Percentiles rank a stretch among this genome's conserved stretches.
These are phyloP conservation scores for Coniochaeta sp. DNA, from an alignment of 2,329 filamentous ascomycete species.

Conservation along the genomic window DNA sequence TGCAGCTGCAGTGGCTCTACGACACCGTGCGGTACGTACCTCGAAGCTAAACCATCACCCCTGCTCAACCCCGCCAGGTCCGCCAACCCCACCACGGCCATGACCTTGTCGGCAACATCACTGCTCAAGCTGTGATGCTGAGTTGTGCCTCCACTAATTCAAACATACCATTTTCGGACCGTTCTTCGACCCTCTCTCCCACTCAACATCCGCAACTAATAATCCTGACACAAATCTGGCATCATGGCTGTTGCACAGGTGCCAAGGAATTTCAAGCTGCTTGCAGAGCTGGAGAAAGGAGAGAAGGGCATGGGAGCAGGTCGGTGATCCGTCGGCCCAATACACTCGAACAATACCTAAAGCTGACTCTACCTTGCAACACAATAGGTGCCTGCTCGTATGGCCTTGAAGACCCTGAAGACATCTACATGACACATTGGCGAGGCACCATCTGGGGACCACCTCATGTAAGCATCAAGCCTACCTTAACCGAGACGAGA, in stretches of 20 bases:
- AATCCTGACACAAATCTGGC: background rate
- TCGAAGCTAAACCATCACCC: background rate
- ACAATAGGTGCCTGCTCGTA: conserved; percentile 86
- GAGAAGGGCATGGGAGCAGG: conserved; percentile 94
- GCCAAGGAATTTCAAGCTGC: conserved; percentile 89
- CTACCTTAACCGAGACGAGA: background rate
- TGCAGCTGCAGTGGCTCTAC: background rate
- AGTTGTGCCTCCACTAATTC: background rate
- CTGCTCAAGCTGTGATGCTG: background rate
- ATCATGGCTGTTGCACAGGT: conserved; percentile 47
- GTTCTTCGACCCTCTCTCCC: background rate
- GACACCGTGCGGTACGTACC: background rate
- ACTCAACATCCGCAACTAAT: background rate
- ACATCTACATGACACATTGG: conserved; percentile 97
- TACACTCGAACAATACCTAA: background rate
- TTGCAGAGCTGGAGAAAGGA: conserved; percentile 97
- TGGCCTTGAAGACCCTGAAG: conserved; percentile 86
- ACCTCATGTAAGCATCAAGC: conserved; percentile 65
- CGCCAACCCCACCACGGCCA: background rate
- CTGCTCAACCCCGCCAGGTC: background rate
- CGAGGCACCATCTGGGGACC: conserved; percentile 96
- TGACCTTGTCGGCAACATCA: background rate
- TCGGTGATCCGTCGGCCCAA: conserved; percentile 26
- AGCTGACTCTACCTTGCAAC: background rate
- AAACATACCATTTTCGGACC: background rate